phyloP scores from a whole-genome alignment of 2,329 filamentous ascomycete species.

The Ilyonectria destructans region DNA sequence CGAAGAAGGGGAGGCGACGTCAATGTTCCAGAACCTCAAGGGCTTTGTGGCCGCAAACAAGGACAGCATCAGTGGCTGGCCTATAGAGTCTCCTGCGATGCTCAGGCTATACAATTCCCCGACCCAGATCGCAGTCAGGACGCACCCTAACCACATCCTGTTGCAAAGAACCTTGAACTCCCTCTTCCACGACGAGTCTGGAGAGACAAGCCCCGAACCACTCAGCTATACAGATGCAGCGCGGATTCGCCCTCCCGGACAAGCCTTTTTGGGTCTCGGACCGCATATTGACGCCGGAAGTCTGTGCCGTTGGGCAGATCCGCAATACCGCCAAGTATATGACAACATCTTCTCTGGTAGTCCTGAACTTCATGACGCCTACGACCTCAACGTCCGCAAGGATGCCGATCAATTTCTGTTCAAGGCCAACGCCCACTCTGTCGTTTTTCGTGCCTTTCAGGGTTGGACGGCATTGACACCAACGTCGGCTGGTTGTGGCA shows the following conservation, averaged over 20 bases:
- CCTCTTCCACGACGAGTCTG: constrained; percentile 56
- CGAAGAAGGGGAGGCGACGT: constrained; percentile 38
- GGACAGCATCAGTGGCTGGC: constrained; percentile 53
- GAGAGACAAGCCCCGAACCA: constrained; percentile 52
- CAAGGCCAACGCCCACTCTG: constrained; percentile 55
- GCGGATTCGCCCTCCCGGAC: constrained; percentile 56
- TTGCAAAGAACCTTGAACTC: constrained; percentile 57
- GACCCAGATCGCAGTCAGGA: constrained; percentile 56
- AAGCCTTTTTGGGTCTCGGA: constrained; percentile 58
- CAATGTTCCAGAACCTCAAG: constrained; percentile 52
- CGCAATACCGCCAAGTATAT: constrained; percentile 57
- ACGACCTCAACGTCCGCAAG: constrained; percentile 55
- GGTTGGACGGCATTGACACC: constrained; percentile 61
- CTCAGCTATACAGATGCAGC: constrained; percentile 58
- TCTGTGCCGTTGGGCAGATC: constrained; percentile 60
- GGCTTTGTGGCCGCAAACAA: constrained; percentile 54
- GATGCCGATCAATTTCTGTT: constrained; percentile 55
- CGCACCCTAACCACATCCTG: constrained; percentile 56
- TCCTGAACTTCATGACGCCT: constrained; percentile 56
- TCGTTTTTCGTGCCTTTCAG: constrained; percentile 58
- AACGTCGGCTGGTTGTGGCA: constrained; percentile 53
- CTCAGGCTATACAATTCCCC: constrained; percentile 58
- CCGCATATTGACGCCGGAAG: constrained; percentile 63
- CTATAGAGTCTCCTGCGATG: constrained; percentile 56
- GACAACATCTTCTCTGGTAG: constrained; percentile 55